Percentiles rank a stretch among this genome's conserved stretches.
These are phyloP conservation scores for Xylariaceae sp. DNA, from an alignment of 2,329 filamentous ascomycete species.

Conservation along the genomic window DNA sequence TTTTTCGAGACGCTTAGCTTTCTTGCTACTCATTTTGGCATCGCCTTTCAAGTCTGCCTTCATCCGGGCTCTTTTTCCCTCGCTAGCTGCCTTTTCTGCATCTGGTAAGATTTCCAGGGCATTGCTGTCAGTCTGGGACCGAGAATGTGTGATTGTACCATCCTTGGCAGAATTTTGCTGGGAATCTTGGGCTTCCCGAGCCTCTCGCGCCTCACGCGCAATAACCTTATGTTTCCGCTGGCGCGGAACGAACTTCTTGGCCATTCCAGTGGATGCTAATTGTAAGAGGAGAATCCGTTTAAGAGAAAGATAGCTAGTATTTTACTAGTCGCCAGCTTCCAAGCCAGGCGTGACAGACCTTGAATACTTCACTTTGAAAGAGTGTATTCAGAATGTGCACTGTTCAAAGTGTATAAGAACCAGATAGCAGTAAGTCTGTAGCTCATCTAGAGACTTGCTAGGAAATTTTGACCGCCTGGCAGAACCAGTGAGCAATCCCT, in stretches of 20 bases:
- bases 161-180: conserved; percentile 51
- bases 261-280: conserved; percentile 47
- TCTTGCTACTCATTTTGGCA: conserved; percentile 67
- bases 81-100: conserved; percentile 51
- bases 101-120: conserved; percentile 57
- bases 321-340: not conserved
- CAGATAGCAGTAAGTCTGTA: not conserved
- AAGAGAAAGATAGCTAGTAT: conserved; percentile 2
- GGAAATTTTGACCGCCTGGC: conserved; percentile 45
- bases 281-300: conserved; percentile 23
- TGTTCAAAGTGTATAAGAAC: conserved; percentile 7
- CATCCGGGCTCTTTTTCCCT: conserved; percentile 62
- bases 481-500: conserved; percentile 33
- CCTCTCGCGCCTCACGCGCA: conserved; percentile 68
- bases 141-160: conserved; percentile 44
- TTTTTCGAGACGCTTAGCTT: conserved; percentile 71
- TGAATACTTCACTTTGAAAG: not conserved
- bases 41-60: conserved; percentile 60
- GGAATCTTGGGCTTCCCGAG: conserved; percentile 63
- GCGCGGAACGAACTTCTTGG: conserved; percentile 65
- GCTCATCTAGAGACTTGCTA: not conserved
- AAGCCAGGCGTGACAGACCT: too few relatives aligned
- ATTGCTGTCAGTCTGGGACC: conserved; percentile 58
- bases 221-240: conserved; percentile 74
- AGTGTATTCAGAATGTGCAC: not conserved